Evolutionary conservation across 768 basidiomycete genomes (phyloP).

Genomic region (Termitomyces sp.): DNA sequence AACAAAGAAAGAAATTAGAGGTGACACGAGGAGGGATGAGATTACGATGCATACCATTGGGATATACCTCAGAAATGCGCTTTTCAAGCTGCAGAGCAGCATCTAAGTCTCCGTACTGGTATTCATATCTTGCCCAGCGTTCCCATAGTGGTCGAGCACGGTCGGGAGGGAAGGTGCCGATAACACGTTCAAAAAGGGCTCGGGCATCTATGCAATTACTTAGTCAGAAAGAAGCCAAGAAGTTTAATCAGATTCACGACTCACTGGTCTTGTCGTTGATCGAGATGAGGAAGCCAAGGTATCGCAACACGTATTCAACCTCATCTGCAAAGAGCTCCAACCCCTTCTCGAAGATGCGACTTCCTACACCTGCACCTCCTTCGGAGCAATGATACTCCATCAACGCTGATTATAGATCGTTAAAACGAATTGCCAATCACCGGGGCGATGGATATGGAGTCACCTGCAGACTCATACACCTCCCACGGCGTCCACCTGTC

Average conservation of each 20-base stretch:
- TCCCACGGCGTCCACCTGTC: slow-evolving; percentile 82
- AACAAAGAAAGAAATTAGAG: slow-evolving; percentile 21
- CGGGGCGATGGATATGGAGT: slow-evolving; percentile 12
- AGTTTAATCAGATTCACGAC: slow-evolving; percentile 19
- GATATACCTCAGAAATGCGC: slow-evolving; percentile 83
- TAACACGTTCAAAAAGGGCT: slow-evolving; percentile 89
- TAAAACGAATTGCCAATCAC: background rate
- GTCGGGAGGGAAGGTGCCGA: slow-evolving; percentile 70
- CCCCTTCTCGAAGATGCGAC: slow-evolving; percentile 91
- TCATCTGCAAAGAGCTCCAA: slow-evolving; percentile 80
- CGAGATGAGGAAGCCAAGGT: slow-evolving; percentile 89
- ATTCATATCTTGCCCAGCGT: slow-evolving; percentile 93
- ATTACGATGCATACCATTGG: slow-evolving; percentile 52
- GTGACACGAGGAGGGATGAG: background rate
- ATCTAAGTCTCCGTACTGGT: slow-evolving; percentile 89
- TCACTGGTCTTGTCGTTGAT: slow-evolving; percentile 94
- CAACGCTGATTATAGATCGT: slow-evolving; percentile 47
- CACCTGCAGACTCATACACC: slow-evolving; percentile 89
- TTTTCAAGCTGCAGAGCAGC: slow-evolving; percentile 86
- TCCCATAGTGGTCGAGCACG: slow-evolving; percentile 89
- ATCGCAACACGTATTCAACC: slow-evolving; percentile 80
- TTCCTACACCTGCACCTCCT: slow-evolving; percentile 61
- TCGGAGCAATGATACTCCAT: slow-evolving; percentile 95
- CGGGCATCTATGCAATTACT: slow-evolving; percentile 67
- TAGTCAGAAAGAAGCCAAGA: background rate